Conservation (phyloP, 257 asterid species). For the Ocimum tenuiflorum region DNA sequence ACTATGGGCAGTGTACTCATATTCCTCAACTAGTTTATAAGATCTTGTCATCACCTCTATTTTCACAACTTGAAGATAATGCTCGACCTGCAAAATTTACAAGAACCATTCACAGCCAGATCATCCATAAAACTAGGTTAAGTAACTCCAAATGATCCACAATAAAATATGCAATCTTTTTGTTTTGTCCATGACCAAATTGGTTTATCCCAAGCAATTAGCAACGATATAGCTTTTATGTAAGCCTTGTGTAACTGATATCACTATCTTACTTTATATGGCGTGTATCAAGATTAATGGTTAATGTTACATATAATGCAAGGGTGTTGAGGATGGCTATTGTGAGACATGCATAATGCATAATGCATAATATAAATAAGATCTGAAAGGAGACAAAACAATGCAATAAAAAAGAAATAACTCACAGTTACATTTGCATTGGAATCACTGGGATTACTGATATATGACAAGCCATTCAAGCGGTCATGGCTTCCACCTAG, state of each 20-base stretch:
- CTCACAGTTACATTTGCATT: constrained; percentile 89
- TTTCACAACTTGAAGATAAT: constrained; percentile 89
- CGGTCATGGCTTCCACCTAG: constrained; percentile 76
- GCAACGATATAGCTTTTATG: background rate
- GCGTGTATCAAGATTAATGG: background rate
- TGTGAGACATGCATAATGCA: constrained; percentile 8
- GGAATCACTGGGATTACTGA: constrained; percentile 80
- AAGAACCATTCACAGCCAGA: background rate
- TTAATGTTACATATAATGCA: background rate
- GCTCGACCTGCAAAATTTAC: constrained; percentile 72
- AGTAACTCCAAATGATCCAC: too few species aligned
- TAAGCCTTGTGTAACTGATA: background rate
- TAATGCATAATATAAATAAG: background rate
- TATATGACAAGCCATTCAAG: constrained; percentile 59
- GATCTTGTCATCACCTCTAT: constrained; percentile 86
- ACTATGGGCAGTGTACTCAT: constrained; percentile 93
- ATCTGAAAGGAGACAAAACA: background rate
- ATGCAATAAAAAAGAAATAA: constrained; percentile 14
- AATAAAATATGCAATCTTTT: background rate
- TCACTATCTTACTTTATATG: background rate
- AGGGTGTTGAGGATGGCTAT: background rate
- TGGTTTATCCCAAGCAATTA: background rate
- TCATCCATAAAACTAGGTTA: background rate
- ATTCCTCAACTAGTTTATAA: constrained; percentile 74
- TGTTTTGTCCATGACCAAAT: background rate